These are phyloP conservation scores for Plenodomus lindquistii DNA, from an alignment of 2,329 filamentous ascomycete genomes.

Conservation along the genomic window DNA sequence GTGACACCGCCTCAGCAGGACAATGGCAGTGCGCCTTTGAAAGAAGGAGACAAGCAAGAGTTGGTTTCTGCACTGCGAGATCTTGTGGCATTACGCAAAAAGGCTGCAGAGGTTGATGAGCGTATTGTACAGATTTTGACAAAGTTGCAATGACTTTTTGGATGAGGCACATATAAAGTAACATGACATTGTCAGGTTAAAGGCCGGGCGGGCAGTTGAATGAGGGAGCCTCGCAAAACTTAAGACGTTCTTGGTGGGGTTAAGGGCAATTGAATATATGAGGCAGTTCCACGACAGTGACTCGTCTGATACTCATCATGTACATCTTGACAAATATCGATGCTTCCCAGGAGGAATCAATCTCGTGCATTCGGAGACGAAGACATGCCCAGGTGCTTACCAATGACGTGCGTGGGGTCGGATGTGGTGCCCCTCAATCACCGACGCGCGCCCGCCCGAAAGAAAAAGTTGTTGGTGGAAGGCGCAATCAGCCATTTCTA, in stretches of 20 bases:
- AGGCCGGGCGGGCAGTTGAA: too few relatives aligned
- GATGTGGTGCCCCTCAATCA: conserved; percentile 16
- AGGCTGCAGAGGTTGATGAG: not conserved
- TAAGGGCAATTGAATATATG: too few relatives aligned
- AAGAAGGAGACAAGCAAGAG: not conserved
- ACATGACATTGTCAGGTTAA: too few relatives aligned
- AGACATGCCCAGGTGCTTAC: conserved; percentile 19
- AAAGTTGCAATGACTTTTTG: not conserved
- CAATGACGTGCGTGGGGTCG: conserved; percentile 38
- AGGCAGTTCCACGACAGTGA: too few relatives aligned
- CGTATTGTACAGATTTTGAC: not conserved
- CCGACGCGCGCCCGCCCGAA: conserved; percentile 11
- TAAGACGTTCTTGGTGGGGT: too few relatives aligned
- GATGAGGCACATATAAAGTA: not conserved
- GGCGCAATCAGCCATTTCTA: conserved; percentile 36
- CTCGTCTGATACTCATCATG: too few relatives aligned
- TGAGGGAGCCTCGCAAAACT: too few relatives aligned
- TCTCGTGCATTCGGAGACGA: not conserved
- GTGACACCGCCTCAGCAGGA: too few relatives aligned
- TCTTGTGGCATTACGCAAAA: not conserved
- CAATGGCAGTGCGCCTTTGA: too few relatives aligned
- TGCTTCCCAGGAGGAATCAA: not conserved
- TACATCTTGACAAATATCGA: too few relatives aligned
- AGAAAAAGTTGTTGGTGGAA: conserved; percentile 38
- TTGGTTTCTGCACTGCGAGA: not conserved